phyloP scores from a whole-genome alignment of 768 basidiomycete genomes.

The Termitomyces sp. region DNA sequence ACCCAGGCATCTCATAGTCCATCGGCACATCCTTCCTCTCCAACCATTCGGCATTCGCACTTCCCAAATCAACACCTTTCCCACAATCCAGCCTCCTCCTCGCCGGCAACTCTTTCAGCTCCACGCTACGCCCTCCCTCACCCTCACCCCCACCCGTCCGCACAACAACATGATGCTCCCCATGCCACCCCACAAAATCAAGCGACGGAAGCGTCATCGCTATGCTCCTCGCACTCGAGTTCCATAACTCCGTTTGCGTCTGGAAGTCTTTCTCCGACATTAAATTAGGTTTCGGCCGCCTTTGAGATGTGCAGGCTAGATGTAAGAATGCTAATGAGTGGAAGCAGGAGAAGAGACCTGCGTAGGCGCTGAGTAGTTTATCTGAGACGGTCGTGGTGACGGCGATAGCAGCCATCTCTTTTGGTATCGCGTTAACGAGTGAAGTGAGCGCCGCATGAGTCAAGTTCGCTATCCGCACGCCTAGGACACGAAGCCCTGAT shows the following conservation, averaged over 20 bases:
- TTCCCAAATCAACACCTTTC: conserved; percentile 62
- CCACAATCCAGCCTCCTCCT: conserved; percentile 58
- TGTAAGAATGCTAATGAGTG: conserved; percentile 56
- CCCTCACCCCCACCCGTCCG: conserved; percentile 22
- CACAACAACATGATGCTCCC: conserved; percentile 65
- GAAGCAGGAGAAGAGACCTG: conserved; percentile 43
- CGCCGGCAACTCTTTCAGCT: conserved; percentile 59
- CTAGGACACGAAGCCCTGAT: conserved; percentile 47
- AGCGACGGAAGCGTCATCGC: conserved; percentile 46
- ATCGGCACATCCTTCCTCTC: conserved; percentile 75
- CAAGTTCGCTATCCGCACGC: conserved; percentile 53
- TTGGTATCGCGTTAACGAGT: conserved; percentile 39
- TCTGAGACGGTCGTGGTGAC: conserved; percentile 49
- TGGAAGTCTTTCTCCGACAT: conserved; percentile 59
- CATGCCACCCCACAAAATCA: conserved; percentile 73
- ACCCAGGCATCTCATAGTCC: conserved; percentile 63
- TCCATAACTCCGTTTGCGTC: conserved; percentile 55
- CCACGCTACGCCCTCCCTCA: conserved; percentile 22
- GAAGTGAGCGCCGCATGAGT: conserved; percentile 30
- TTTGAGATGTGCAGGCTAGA: conserved; percentile 41
- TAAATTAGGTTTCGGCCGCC: conserved; percentile 52
- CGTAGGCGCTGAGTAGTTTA: conserved; percentile 50
- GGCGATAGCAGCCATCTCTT: conserved; percentile 50
- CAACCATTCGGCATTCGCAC: conserved; percentile 60
- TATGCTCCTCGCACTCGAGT: conserved; percentile 44